Base-by-base conservation (phyloP, 257 asterid genomes). In the Solanum bulbocastanum region DNA sequence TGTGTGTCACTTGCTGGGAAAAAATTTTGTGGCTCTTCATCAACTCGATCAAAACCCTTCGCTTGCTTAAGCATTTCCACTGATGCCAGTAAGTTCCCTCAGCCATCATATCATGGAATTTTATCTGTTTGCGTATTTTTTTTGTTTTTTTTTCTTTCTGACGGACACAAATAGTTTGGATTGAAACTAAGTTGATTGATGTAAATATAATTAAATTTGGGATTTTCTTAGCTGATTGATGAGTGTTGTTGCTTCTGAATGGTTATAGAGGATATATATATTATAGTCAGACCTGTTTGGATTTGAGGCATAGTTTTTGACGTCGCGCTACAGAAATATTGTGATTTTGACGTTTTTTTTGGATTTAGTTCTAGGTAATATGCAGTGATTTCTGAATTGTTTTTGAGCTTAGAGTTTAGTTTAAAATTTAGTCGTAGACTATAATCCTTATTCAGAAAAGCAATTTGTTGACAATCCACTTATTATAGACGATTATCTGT, bases 11-110 rank as follows among this genome's bases (percentile, higher is more conserved):
- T 95, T 68, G 96, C 92, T 46, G 94, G 96, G 40, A 93, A 91
- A 66, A 91, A 88, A 52, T 68, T 89, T 56, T 69, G 74, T 62
- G 58, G 72, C 0, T 86, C 49, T 58, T 49, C 88, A 62, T 44
- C 30, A 23, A 33, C 40, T 36, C 84, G 13, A 16, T 86, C 88
- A 18, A 86, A 73, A 10, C 92, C 94, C 86, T 94, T 95, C 82
- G 99, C 98, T 71, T 94, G 93, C 83, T 83, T 93, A 18, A 89
- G 95, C 93, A 88, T 90, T 88, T 92, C 84, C 40, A 72, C 98
- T 32, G 89, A 85, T 81, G 90, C 98, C 66, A 87, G 87, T 93
- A 52, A 90, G 84, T 46, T 56, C n/a, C n/a, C n/a, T 56, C 65
- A 56, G 0, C 5, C 65, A 56, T 1, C 65, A 6, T 11, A 1